Conservation (phyloP, 495 filamentous ascomycete genomes). For the Aspergillus campestris region DNA sequence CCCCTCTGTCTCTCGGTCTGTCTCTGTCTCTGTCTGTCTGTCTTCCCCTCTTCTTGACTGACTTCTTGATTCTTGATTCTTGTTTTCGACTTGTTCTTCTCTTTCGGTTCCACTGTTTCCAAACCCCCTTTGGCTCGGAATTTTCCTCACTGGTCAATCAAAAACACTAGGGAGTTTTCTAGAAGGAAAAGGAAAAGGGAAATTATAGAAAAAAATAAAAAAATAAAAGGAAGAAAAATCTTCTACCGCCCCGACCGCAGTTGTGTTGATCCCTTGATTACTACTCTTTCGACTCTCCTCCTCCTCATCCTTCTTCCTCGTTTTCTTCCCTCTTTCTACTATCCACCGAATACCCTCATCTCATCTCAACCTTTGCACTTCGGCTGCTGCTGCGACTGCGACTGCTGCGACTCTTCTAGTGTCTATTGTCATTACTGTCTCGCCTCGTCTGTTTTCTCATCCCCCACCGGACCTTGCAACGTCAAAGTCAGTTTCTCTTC, state of each 20-base stretch:
- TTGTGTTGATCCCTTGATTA: slow-evolving; percentile 7
- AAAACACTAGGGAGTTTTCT: neutral
- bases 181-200: neutral
- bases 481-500: neutral
- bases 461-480: too few relatives aligned
- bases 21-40: neutral
- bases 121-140: neutral
- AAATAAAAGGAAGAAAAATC: neutral
- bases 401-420: neutral
- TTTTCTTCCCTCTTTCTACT: neutral
- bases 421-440: neutral
- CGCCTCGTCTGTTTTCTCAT: neutral
- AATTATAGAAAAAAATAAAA: neutral
- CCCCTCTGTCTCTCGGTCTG: neutral
- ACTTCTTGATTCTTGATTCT: neutral
- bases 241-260: too few relatives aligned
- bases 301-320: neutral
- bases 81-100: neutral
- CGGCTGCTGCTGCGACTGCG: too few relatives aligned
- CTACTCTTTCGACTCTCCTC: neutral
- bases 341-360: neutral
- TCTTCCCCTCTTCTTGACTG: neutral
- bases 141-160: neutral
- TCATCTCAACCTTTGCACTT: too few relatives aligned
- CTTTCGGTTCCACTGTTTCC: slow-evolving; percentile 1